A percentile compares a stretch with the other conserved stretches of the same genome.
These are phyloP conservation scores for Lepraria neglecta DNA, from an alignment of 495 filamentous ascomycete genomes.

Conservation along the genomic window DNA sequence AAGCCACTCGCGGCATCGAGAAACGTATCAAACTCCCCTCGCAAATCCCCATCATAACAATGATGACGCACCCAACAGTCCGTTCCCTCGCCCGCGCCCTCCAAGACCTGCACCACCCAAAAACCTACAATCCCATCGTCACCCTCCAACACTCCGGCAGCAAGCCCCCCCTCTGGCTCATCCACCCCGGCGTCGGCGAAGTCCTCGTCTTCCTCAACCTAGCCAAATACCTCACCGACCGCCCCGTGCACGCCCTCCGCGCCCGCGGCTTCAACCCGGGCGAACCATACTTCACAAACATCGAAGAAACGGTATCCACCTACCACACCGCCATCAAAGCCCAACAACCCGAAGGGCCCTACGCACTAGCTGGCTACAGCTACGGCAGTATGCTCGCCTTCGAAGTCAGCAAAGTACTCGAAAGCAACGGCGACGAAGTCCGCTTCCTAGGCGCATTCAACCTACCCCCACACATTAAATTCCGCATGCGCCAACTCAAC, in stretches of 20 bases:
- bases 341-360: constrained; percentile 48
- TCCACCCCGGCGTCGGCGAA: constrained; percentile 54
- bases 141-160: constrained; percentile 37
- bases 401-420: constrained; percentile 46
- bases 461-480: constrained; percentile 48
- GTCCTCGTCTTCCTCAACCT: constrained; percentile 51
- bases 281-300: constrained; percentile 34
- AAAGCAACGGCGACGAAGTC: constrained; percentile 31
- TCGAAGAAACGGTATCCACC: constrained; percentile 35
- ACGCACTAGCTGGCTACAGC: constrained; percentile 51
- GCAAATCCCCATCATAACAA: constrained; percentile 27
- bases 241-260: constrained; percentile 50
- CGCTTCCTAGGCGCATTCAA: constrained; percentile 34
- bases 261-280: constrained; percentile 46
- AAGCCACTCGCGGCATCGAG: constrained; percentile 26
- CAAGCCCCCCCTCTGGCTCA: constrained; percentile 49
- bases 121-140: constrained; percentile 45
- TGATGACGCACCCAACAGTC: constrained; percentile 38
- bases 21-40: constrained; percentile 15
- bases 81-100: constrained; percentile 32
- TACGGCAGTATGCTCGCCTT: constrained; percentile 51
- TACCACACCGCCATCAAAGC: constrained; percentile 43
- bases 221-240: constrained; percentile 41
- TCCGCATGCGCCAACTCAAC: constrained; percentile 43
- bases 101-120: constrained; percentile 15